A percentile compares a stretch with the other conserved stretches of the same genome.
Evolutionary conservation across 371 early-diverging fungal species (phyloP).

Genomic region (Chytridium lagenaria): DNA sequence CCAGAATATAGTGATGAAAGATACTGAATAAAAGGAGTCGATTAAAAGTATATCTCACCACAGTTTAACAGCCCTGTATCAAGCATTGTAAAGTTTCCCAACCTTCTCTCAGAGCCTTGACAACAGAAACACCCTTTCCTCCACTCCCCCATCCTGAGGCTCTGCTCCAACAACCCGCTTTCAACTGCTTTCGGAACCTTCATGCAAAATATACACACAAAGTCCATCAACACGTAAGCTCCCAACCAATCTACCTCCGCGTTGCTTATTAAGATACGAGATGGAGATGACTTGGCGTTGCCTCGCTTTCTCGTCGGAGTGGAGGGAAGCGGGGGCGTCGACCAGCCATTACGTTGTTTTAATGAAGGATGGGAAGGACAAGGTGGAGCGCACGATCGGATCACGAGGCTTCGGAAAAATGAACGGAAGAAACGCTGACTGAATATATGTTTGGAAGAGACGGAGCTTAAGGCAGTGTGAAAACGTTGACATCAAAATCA

Average conservation of each 20-base stretch:
- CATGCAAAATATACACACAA: constrained; percentile 6
- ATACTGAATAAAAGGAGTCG: not conserved
- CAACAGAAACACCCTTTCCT: constrained; percentile 1
- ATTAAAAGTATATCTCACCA: not conserved
- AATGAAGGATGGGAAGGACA: not conserved
- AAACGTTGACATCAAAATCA: too few species aligned
- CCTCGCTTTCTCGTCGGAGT: not conserved
- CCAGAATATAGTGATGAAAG: too few species aligned
- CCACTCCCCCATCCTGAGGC: not conserved
- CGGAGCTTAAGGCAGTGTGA: too few species aligned
- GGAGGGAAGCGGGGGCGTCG: not conserved
- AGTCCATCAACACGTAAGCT: constrained; percentile 7
- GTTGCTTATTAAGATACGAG: not conserved
- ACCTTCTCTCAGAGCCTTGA: not conserved
- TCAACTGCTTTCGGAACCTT: not conserved
- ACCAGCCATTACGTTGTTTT: too few species aligned
- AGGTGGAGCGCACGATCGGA: not conserved
- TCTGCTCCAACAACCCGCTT: not conserved
- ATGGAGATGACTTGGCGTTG: not conserved
- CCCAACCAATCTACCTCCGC: not conserved
- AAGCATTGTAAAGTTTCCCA: not conserved
- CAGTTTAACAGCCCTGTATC: constrained; percentile 6
- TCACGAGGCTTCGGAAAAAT: not conserved
- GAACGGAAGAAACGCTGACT: not conserved
- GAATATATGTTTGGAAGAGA: not conserved